Percentiles rank a stretch among this genome's conserved stretches.
Conservation (phyloP, 2,329 filamentous ascomycete genomes). For the Ceratocystis harringtonii region DNA sequence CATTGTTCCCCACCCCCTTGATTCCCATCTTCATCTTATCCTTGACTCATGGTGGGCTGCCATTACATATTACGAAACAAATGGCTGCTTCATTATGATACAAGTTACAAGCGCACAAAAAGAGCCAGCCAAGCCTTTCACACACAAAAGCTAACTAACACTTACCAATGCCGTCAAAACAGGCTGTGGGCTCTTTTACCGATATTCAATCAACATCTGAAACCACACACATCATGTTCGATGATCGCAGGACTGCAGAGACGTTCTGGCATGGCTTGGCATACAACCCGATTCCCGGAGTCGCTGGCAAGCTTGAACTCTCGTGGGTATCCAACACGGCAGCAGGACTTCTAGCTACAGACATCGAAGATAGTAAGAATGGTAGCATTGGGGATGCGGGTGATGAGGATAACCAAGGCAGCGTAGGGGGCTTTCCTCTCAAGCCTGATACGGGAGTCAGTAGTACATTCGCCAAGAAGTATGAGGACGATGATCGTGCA, state of each 20-base stretch:
- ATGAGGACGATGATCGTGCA: conserved; percentile 23
- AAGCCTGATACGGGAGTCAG: neutral
- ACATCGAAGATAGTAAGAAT: conserved; percentile 18
- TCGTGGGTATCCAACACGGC: conserved; percentile 39
- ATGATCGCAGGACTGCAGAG: conserved; percentile 56
- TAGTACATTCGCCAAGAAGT: conserved; percentile 18
- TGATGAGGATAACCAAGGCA: conserved; percentile 5
- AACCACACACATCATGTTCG: conserved; percentile 44
- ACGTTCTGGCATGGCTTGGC: conserved; percentile 47
- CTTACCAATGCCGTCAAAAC: neutral
- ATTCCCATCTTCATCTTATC: neutral
- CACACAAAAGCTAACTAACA: neutral
- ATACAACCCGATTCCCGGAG: conserved; percentile 42
- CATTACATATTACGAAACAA: neutral
- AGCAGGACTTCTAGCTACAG: conserved; percentile 20
- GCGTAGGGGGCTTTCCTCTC: neutral
- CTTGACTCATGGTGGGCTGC: neutral
- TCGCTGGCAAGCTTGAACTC: conserved; percentile 48
- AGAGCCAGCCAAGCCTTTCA: neutral
- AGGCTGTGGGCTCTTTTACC: conserved; percentile 49
- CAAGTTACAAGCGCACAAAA: conserved; percentile 1
- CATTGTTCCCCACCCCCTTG: neutral
- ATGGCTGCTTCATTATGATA: conserved; percentile 21
- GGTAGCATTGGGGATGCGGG: conserved; percentile 13
- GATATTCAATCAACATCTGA: conserved; percentile 36